These are phyloP conservation scores for Yamadazyma membranifaciens DNA, from an alignment of 1,139 yeast species.

Conservation along the genomic window DNA sequence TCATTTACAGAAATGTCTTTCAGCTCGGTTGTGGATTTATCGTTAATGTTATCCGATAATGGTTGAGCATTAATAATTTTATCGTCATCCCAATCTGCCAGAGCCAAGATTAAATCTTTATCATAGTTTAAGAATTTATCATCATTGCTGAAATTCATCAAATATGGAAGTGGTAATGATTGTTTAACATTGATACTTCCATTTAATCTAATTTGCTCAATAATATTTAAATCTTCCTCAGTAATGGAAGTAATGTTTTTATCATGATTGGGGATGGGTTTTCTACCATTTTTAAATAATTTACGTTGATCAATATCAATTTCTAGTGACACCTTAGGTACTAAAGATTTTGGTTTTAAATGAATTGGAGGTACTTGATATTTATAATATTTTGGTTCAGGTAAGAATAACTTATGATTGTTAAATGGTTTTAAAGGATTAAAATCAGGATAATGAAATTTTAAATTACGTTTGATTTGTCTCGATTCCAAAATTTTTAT, in stretches of 20 bases:
- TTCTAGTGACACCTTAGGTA: constrained; percentile 56
- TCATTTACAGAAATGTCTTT: constrained; percentile 25
- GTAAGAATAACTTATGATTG: constrained; percentile 66
- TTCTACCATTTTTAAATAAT: constrained; percentile 34
- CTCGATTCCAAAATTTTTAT: constrained; percentile 35
- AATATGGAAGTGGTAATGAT: constrained; percentile 18
- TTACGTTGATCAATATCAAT: constrained; percentile 47
- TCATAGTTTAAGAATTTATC: constrained; percentile 44
- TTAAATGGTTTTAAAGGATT: constrained; percentile 54
- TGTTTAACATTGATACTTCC: constrained; percentile 14
- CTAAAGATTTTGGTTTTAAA: constrained; percentile 50
- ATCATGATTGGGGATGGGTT: constrained; percentile 2
- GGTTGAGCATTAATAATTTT: constrained; percentile 50
- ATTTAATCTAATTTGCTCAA: constrained; percentile 21
- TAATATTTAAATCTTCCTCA: constrained; percentile 31
- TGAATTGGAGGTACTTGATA: constrained; percentile 53
- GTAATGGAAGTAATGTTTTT: constrained; percentile 23
- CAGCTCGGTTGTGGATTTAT: constrained; percentile 22
- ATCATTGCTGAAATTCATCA: constrained; percentile 36
- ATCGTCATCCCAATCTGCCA: constrained; percentile 85
- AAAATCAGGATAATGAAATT: constrained; percentile 64
- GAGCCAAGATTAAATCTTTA: constrained; percentile 65
- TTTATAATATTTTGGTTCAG: constrained; percentile 54
- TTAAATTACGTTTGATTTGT: constrained; percentile 34
- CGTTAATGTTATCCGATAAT: constrained; percentile 5